Evolutionary conservation across 2,329 filamentous ascomycete species (phyloP), one percentile per base, ranked within the genome.

Genomic region (Ophiobolus disseminans): DNA sequence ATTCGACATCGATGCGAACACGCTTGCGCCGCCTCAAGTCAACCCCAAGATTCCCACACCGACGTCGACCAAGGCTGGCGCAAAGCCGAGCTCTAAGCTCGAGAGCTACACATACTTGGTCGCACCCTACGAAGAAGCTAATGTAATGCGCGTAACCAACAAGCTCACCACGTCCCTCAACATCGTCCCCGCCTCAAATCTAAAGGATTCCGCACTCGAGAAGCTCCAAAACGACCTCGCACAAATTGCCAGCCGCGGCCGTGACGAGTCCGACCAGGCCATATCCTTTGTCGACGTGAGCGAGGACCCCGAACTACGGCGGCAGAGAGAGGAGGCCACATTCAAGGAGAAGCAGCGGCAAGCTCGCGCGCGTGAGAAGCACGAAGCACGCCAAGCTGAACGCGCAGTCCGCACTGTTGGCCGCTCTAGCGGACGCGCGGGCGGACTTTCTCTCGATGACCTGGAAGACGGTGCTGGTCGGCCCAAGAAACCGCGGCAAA

Each of bases 61-160:
- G 1, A 76, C 74, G 20, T 73, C 70, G 28, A 58, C 72, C 26
- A 58, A 47, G 19, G 42, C 35, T 16, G 54, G 51, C 31, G 34
- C 32, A 13, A 63, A 65, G 40, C 40, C 45, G 10, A 58, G 53
- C 30, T 40, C 53, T 75, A 78, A 82, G 2, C 82, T 87, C 53
- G 89, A 93, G 61, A 84, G 86, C 5, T 88, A 90, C 70, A 89
- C 87, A 61, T 93, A 92, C 64, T 83, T 90, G 6, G 86, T 86
- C 2, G 86, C 87, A 1, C 88, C 89, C 1, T 85, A 89, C 60
- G 78, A 89, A 49, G 80, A 81, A 21, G 86, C 85, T 35, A 85
- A 86, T 51, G 76, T 89, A 19, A 78, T 92, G 51, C 82, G 90
- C 66, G 83, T 89, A 7, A 86, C 90, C 13, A 88, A 89, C 50